Evolutionary conservation across 257 asterid species (phyloP).

Genomic region (Agastache rugosa): DNA sequence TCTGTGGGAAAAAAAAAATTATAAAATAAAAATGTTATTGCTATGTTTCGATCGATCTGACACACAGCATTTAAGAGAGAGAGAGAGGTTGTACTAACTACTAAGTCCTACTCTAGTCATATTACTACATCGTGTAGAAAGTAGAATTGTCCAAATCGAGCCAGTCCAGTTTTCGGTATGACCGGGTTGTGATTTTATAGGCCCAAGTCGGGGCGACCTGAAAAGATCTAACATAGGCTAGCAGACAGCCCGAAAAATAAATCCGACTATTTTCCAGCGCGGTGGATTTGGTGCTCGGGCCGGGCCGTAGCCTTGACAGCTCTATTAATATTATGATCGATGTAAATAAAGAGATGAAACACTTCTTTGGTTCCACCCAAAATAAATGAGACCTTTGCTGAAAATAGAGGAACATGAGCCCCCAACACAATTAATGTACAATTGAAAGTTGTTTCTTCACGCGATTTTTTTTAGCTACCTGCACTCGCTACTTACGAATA

Average conservation of each 20-base stretch:
- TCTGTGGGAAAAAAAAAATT: not conserved
- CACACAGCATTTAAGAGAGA: slow-evolving; percentile 6
- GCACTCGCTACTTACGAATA: not conserved
- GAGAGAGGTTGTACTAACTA: not conserved
- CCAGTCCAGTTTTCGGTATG: not conserved
- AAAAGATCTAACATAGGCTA: too few species aligned
- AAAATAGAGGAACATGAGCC: slow-evolving; percentile 4
- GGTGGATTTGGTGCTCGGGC: not conserved
- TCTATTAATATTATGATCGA: not conserved
- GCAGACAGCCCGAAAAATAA: too few species aligned
- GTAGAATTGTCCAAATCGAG: not conserved
- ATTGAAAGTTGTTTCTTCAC: slow-evolving; percentile 9
- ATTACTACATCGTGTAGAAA: not conserved
- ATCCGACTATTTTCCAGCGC: too few species aligned
- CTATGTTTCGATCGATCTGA: not conserved
- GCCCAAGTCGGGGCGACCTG: not conserved
- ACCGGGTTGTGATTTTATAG: not conserved
- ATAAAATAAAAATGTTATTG: not conserved
- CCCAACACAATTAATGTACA: not conserved
- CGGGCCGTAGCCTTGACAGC: not conserved
- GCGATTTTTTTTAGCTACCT: not conserved
- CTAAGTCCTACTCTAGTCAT: not conserved
- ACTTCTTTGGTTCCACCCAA: not conserved
- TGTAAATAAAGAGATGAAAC: not conserved
- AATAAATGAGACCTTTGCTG: slow-evolving; percentile 8